A percentile compares a stretch with the other conserved stretches of the same genome.
Evolutionary conservation across 1,139 yeast species (phyloP).

Genomic region (Taphrina betulina): DNA sequence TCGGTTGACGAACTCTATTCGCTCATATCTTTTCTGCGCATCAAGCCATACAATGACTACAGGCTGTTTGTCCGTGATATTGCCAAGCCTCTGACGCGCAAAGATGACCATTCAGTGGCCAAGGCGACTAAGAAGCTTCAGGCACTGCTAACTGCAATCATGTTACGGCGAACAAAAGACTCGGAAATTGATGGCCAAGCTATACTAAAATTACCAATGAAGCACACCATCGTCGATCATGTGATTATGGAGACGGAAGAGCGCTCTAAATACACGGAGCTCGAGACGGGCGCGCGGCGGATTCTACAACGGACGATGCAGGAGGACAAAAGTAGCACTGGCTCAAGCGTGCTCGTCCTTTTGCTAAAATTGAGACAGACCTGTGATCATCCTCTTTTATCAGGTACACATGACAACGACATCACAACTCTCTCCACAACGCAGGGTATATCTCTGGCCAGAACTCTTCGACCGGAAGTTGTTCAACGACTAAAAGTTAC

Average conservation of each 20-base stretch:
- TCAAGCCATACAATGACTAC: conserved; percentile 55
- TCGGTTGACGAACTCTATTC: conserved; percentile 77
- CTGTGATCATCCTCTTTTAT: conserved; percentile 79
- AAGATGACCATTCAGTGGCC: conserved; percentile 40
- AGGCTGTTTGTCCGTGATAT: conserved; percentile 59
- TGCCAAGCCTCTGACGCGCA: conserved; percentile 53
- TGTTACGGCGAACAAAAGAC: conserved; percentile 72
- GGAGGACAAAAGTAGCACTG: conserved; percentile 38
- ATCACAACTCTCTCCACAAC: conserved; percentile 6
- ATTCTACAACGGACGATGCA: conserved; percentile 61
- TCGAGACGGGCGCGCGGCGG: conserved; percentile 77
- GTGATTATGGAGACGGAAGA: conserved; percentile 89
- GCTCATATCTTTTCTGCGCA: conserved; percentile 65
- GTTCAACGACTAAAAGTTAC: conserved; percentile 38
- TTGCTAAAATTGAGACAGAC: conserved; percentile 84
- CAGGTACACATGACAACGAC: conserved; percentile 51
- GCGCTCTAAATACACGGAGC: conserved; percentile 80
- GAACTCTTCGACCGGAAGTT: conserved; percentile 36
- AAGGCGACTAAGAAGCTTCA: conserved; percentile 62
- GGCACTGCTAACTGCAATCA: conserved; percentile 69
- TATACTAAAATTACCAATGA: conserved; percentile 81
- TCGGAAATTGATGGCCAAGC: conserved; percentile 50
- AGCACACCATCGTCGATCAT: conserved; percentile 56
- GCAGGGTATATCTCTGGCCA: conserved; percentile 6
- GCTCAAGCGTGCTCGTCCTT: conserved; percentile 52